A percentile compares a stretch with the other conserved stretches of the same genome.
These are phyloP conservation scores for Dicorynia guianensis DNA, from an alignment of 306 rosid genomes.

Conservation along the genomic window DNA sequence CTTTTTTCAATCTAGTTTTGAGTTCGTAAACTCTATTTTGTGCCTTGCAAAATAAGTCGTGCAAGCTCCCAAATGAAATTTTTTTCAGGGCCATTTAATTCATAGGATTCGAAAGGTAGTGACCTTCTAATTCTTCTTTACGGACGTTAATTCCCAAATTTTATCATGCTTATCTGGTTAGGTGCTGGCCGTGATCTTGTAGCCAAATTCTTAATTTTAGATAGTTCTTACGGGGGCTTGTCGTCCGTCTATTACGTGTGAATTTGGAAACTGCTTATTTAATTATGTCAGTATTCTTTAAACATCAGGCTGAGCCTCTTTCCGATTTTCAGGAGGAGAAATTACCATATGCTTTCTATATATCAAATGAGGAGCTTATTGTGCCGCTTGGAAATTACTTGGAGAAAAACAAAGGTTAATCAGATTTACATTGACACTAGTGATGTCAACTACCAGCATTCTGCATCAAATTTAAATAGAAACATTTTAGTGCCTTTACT, in stretches of 20 bases:
- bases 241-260: no score
- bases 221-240: no score
- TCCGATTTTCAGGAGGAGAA: slow-evolving; percentile 75
- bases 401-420: slow-evolving; percentile 80
- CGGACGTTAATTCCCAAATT: neutral
- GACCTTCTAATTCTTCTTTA: neutral
- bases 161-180: neutral
- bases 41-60: neutral
- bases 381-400: slow-evolving; percentile 78
- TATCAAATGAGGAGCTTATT: slow-evolving; percentile 80
- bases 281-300: neutral
- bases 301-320: neutral
- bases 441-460: neutral
- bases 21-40: neutral
- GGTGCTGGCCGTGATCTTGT: neutral
- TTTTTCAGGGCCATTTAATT: neutral
- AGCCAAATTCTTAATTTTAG: no score
- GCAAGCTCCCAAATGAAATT: neutral
- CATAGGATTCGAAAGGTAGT: neutral
- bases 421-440: neutral
- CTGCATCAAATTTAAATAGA: neutral
- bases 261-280: neutral
- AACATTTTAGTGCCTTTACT: neutral
- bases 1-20: neutral
- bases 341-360: slow-evolving; percentile 84